phyloP scores from a whole-genome alignment of 345 rosid species.

The Eucalyptus microcorys region DNA sequence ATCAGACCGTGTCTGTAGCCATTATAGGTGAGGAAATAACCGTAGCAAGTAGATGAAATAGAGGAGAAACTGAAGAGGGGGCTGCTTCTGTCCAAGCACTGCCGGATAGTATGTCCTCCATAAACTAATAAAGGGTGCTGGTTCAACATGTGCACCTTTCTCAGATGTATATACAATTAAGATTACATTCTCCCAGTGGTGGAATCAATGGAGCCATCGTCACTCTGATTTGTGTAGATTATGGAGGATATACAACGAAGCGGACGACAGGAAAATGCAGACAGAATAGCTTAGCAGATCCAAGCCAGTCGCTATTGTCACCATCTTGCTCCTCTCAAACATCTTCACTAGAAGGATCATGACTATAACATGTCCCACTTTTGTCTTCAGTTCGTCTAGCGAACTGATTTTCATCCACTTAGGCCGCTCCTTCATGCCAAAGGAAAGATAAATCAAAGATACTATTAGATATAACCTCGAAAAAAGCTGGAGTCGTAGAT shows the following conservation, averaged over 20 bases:
- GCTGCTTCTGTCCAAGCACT: background rate
- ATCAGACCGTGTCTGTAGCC: background rate
- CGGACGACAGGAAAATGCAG: slow-evolving; percentile 81
- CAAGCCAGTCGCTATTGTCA: slow-evolving; percentile 63
- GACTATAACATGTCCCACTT: slow-evolving; percentile 90
- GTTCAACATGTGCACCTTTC: background rate
- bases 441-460: background rate
- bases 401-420: slow-evolving; percentile 96
- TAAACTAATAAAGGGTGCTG: background rate
- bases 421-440: slow-evolving; percentile 49
- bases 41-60: background rate
- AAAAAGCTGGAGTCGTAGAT: background rate
- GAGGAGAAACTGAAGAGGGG: background rate
- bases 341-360: slow-evolving; percentile 94
- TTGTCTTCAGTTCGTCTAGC: slow-evolving; percentile 79
- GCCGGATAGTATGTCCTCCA: background rate
- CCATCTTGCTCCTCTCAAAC: slow-evolving; percentile 97
- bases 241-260: slow-evolving; percentile 82
- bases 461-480: background rate
- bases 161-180: background rate
- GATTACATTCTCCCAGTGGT: background rate
- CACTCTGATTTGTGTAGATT: slow-evolving; percentile 60
- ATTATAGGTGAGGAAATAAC: background rate
- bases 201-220: background rate
- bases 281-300: slow-evolving; percentile 81